Percentiles rank a stretch among this genome's conserved stretches.
These are phyloP conservation scores for Annulohypoxylon bovei DNA, from an alignment of 495 filamentous ascomycete species.

Conservation along the genomic window DNA sequence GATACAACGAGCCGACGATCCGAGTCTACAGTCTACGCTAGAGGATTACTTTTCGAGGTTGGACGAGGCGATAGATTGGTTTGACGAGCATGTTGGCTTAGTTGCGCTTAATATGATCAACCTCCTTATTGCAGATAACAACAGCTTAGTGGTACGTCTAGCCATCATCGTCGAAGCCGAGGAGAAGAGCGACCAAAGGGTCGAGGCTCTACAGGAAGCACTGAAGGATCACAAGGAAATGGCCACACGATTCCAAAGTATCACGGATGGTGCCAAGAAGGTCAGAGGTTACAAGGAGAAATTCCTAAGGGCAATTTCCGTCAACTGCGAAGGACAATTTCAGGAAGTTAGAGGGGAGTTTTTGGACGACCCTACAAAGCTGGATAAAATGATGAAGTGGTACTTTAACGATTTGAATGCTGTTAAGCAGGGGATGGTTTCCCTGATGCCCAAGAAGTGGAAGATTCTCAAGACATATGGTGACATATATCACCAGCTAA, in stretches of 20 bases:
- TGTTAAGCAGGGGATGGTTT: slow-evolving; percentile 87
- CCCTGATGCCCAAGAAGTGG: slow-evolving; percentile 96
- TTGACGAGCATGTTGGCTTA: slow-evolving; percentile 91
- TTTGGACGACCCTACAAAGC: slow-evolving; percentile 77
- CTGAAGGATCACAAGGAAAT: slow-evolving; percentile 95
- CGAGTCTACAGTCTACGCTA: slow-evolving; percentile 78
- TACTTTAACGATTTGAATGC: slow-evolving; percentile 97
- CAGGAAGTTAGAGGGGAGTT: slow-evolving; percentile 78
- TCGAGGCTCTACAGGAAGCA: slow-evolving; percentile 89
- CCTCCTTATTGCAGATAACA: slow-evolving; percentile 83
- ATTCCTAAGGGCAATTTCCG: slow-evolving; percentile 81
- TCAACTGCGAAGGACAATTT: slow-evolving; percentile 77
- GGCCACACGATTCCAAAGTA: slow-evolving; percentile 90
- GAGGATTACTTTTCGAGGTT: slow-evolving; percentile 89
- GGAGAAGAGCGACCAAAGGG: slow-evolving; percentile 92
- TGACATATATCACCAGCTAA: slow-evolving; percentile 87
- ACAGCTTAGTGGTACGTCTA: slow-evolving; percentile 86
- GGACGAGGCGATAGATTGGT: slow-evolving; percentile 88
- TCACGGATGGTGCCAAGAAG: slow-evolving; percentile 88
- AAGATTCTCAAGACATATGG: slow-evolving; percentile 91
- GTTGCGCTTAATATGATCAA: slow-evolving; percentile 91
- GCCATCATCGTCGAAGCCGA: slow-evolving; percentile 94
- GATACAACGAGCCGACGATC: slow-evolving; percentile 77
- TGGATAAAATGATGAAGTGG: slow-evolving; percentile 90
- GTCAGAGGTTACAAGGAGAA: slow-evolving; percentile 97